Conservation (phyloP, 23 red algal genomes). For the Gracilaria gracilis region DNA sequence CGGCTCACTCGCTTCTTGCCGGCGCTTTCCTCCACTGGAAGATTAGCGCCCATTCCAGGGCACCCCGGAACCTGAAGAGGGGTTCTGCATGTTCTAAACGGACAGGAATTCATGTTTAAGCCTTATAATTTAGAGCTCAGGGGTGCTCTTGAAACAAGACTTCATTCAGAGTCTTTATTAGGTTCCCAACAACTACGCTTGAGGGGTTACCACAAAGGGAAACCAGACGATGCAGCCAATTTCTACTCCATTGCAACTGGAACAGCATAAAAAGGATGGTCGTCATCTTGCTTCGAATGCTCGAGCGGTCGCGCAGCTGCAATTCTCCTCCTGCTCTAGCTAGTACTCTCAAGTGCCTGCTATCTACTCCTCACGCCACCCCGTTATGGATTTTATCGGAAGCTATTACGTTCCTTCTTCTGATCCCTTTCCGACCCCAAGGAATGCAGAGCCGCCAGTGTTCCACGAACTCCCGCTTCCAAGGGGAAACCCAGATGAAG, state of each 20-base stretch:
- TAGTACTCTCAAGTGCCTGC: neutral
- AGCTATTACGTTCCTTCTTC: constrained; percentile 44
- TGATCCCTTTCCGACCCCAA: constrained; percentile 22
- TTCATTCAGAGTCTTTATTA: too few species aligned
- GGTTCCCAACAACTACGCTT: neutral
- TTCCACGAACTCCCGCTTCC: constrained; percentile 49
- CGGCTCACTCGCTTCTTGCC: neutral
- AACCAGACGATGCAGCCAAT: neutral
- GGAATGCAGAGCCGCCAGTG: constrained; percentile 8
- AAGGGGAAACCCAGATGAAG: constrained; percentile 7
- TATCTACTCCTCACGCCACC: neutral
- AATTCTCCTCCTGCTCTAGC: neutral
- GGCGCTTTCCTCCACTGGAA: too few species aligned
- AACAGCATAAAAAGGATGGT: neutral
- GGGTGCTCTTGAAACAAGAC: too few species aligned
- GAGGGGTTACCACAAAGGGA: neutral
- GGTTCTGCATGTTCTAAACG: neutral
- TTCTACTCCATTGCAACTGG: neutral
- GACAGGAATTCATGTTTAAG: neutral
- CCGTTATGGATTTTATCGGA: constrained; percentile 52
- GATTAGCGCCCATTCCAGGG: neutral
- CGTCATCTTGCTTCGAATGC: neutral
- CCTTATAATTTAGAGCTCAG: neutral
- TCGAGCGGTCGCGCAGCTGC: neutral
- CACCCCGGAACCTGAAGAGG: neutral